Base-by-base conservation (phyloP, 768 basidiomycete species). In the Xerocomus brunneocitrinus region DNA sequence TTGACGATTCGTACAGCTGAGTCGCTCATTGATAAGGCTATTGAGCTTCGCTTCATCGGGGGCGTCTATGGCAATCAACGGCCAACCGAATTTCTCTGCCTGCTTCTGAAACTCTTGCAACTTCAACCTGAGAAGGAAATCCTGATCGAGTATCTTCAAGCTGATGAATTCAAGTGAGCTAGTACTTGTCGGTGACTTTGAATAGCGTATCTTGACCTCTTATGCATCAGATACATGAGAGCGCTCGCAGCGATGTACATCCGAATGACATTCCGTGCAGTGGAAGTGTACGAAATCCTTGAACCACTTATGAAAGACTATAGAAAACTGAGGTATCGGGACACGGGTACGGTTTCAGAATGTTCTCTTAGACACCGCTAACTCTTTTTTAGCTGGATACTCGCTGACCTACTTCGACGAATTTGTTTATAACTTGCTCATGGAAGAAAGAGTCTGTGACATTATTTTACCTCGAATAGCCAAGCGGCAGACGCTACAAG, bases 101-200 rank as follows among this genome's bases (percentile, higher is more conserved):
- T 99, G 39, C 81, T 95, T 45, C 76, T 98, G 61, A 99, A 99
- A 69, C 79, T 99, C 47, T 78, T 99, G 41, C 95, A 98, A 72
- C 85, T 99, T 47, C 97, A 98, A 67, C 97, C 97, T 3, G 91
- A 98, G 72, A 95, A 95, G 69, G 97, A 98, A 72, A 98, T 99
- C 49, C 67, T 98, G 47, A 75, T 98, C 1, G 97, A 98, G 66
- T 99, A 99, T 67, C 75, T 99, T 24, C 82, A 85, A 50, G 97
- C 93, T 7, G 97, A 98, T 55, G 97, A 99, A 69, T 99, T 98
- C 79, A 99, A 99, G 97, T 95, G 59, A 50, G 88, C 75, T n/a
- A 25, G 6, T 31, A 2, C 3, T 28, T 38, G 10, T 49, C 28
- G 45, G 8, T 39, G 13, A 8, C 10, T 13, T 34, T 30, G 35